These are phyloP conservation scores for Vigna angularis DNA, from an alignment of 306 rosid genomes.

Conservation along the genomic window DNA sequence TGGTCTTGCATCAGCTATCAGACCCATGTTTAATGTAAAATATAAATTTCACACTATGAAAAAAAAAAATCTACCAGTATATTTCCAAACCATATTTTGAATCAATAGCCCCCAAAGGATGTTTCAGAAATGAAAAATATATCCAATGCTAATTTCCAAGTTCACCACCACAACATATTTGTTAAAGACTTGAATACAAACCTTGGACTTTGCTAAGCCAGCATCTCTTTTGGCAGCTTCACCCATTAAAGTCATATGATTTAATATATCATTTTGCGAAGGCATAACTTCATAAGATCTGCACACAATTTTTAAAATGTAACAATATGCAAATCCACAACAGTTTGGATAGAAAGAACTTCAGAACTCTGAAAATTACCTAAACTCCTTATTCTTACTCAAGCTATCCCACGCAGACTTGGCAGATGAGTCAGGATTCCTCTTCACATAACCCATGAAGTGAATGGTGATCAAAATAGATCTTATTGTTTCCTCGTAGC, in stretches of 20 bases:
- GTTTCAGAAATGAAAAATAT: slow-evolving; percentile 11
- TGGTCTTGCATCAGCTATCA: slow-evolving; percentile 25
- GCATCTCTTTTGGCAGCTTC: slow-evolving; percentile 55
- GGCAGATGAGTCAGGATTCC: slow-evolving; percentile 64
- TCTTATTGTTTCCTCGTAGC: slow-evolving; percentile 71
- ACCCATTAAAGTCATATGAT: slow-evolving; percentile 44
- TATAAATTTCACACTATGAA: neutral
- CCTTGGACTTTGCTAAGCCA: slow-evolving; percentile 66
- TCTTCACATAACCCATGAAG: slow-evolving; percentile 61
- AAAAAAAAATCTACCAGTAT: slow-evolving; percentile 3
- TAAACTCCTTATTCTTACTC: slow-evolving; percentile 67
- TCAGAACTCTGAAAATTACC: slow-evolving; percentile 51
- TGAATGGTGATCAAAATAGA: slow-evolving; percentile 68
- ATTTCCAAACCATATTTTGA: slow-evolving; percentile 32
- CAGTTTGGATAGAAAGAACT: slow-evolving; percentile 4
- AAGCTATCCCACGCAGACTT: slow-evolving; percentile 78
- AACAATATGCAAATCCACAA: slow-evolving; percentile 13
- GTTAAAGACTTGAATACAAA: slow-evolving; percentile 41
- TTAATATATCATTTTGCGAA: slow-evolving; percentile 44
- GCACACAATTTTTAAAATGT: slow-evolving; percentile 38
- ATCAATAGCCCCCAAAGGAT: slow-evolving; percentile 16
- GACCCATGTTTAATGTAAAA: slow-evolving; percentile 1
- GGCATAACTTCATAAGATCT: slow-evolving; percentile 65
- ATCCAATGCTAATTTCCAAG: slow-evolving; percentile 27
- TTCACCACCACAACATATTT: slow-evolving; percentile 28